Percentiles rank a stretch among this genome's conserved stretches.
These are phyloP conservation scores for Phyllostachys edulis DNA, from an alignment of 176 grass and related monocot genomes.

Conservation along the genomic window DNA sequence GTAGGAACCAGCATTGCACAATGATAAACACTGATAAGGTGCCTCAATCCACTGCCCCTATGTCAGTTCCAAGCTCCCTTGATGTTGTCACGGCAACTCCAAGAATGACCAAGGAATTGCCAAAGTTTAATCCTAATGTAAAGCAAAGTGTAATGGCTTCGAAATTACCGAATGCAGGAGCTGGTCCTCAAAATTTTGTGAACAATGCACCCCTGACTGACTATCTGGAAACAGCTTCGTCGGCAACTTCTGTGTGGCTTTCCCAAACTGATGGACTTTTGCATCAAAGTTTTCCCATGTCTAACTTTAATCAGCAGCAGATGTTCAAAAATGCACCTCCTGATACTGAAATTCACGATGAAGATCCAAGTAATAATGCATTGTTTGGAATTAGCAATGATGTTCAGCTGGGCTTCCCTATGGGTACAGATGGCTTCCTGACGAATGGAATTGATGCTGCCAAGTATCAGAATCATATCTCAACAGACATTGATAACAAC, in stretches of 20 bases:
- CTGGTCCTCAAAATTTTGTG: conserved; percentile 52
- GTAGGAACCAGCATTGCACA: conserved; percentile 40
- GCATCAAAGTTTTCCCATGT: conserved; percentile 61
- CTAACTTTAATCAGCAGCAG: conserved; percentile 60
- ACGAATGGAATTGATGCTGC: conserved; percentile 59
- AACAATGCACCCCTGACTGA: conserved; percentile 56
- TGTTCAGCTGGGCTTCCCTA: conserved; percentile 55
- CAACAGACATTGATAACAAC: conserved; percentile 61
- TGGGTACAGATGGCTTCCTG: conserved; percentile 59
- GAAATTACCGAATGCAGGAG: conserved; percentile 55
- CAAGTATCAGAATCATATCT: conserved; percentile 71
- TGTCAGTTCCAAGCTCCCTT: conserved; percentile 53
- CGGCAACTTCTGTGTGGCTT: conserved; percentile 76
- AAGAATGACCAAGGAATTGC: conserved; percentile 43
- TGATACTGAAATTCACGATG: conserved; percentile 46
- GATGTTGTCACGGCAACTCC: conserved; percentile 37
- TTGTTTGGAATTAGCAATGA: conserved; percentile 67
- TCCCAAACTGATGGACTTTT: conserved; percentile 74
- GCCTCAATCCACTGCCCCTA: conserved; percentile 52
- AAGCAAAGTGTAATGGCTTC: conserved; percentile 57
- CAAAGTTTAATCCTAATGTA: conserved; percentile 61
- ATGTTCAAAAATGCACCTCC: conserved; percentile 55
- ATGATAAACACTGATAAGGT: conserved; percentile 56
- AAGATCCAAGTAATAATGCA: conserved; percentile 54
- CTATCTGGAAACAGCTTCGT: conserved; percentile 75